Evolutionary conservation across 768 basidiomycete species (phyloP).

Genomic region (Tephrocybe rancida): DNA sequence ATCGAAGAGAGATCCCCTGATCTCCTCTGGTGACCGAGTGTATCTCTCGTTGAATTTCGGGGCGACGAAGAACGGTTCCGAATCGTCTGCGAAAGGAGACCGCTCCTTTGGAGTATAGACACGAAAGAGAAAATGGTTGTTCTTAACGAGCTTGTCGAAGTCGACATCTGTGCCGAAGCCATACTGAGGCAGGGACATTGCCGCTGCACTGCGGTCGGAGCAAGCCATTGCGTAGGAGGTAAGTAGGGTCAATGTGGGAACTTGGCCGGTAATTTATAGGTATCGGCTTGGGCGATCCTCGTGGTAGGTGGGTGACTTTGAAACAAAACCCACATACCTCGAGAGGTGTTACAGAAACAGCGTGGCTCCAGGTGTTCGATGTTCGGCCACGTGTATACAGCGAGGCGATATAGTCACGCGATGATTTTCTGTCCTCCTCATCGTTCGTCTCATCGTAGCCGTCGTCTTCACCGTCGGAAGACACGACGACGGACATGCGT

Average conservation of each 20-base stretch:
- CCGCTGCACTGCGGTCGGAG: slow-evolving; percentile 25
- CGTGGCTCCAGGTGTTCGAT: slow-evolving; percentile 5
- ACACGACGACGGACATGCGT: too few species aligned
- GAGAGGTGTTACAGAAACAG: not conserved
- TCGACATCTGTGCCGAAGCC: slow-evolving; percentile 67
- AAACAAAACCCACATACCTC: slow-evolving; percentile 23
- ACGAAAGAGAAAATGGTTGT: slow-evolving; percentile 79
- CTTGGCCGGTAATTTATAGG: too few species aligned
- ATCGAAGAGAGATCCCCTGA: slow-evolving; percentile 8
- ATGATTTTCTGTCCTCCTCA: too few species aligned
- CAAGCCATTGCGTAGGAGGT: slow-evolving; percentile 24
- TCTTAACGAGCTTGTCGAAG: slow-evolving; percentile 60
- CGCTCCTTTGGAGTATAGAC: slow-evolving; percentile 74
- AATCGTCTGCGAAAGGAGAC: slow-evolving; percentile 52
- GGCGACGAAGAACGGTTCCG: slow-evolving; percentile 70
- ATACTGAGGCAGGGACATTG: slow-evolving; percentile 61
- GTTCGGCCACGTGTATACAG: slow-evolving; percentile 37
- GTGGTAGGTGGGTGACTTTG: slow-evolving; percentile 30
- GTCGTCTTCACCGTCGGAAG: too few species aligned
- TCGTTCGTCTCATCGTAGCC: too few species aligned
- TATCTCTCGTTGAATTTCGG: slow-evolving; percentile 61
- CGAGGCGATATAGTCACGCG: slow-evolving; percentile 12
- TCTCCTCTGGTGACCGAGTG: slow-evolving; percentile 34
- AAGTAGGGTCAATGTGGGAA: not conserved
- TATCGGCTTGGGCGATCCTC: slow-evolving; percentile 27